Evolutionary conservation across 352 stramenopile genomes (phyloP).

Genomic region (Sclerospora graminicola): DNA sequence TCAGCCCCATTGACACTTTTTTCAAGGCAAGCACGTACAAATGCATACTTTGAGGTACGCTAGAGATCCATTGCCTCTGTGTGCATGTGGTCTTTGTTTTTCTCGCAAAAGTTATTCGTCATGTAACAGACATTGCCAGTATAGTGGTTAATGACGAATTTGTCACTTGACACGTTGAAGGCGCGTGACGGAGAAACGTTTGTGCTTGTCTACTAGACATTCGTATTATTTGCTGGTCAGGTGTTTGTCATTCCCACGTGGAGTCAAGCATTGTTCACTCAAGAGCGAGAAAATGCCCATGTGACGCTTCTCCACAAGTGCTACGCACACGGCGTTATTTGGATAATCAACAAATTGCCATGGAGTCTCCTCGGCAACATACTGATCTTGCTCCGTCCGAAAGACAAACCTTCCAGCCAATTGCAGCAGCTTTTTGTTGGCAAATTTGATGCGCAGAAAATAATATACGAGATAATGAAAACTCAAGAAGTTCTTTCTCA

Average conservation of each 20-base stretch:
- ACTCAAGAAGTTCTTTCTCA: no score
- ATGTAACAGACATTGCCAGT: constrained; percentile 80
- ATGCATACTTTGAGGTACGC: constrained; percentile 45
- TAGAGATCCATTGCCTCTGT: constrained; percentile 67
- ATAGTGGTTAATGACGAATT: constrained; percentile 85
- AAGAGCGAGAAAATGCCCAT: no score
- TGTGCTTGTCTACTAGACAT: constrained; percentile 33
- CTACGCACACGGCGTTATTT: constrained; percentile 77
- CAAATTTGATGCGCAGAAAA: constrained; percentile 87
- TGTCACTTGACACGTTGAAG: constrained; percentile 69
- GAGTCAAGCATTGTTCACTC: constrained; percentile 84
- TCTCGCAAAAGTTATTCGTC: constrained; percentile 77
- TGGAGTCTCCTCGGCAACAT: constrained; percentile 77
- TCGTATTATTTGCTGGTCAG: constrained; percentile 81
- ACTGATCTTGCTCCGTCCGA: constrained; percentile 81
- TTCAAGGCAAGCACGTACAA: constrained; percentile 67
- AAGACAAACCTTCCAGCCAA: constrained; percentile 82
- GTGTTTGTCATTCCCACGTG: constrained; percentile 71
- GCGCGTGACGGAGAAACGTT: constrained; percentile 59
- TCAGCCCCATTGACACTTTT: constrained; percentile 18
- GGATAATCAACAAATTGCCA: no score
- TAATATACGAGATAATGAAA: no score
- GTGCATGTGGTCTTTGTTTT: constrained; percentile 87
- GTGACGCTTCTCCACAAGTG: no score
- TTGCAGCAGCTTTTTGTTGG: constrained; percentile 85